Evolutionary conservation across 306 rosid genomes (phyloP).

Genomic region (Macrotyloma uniflorum): DNA sequence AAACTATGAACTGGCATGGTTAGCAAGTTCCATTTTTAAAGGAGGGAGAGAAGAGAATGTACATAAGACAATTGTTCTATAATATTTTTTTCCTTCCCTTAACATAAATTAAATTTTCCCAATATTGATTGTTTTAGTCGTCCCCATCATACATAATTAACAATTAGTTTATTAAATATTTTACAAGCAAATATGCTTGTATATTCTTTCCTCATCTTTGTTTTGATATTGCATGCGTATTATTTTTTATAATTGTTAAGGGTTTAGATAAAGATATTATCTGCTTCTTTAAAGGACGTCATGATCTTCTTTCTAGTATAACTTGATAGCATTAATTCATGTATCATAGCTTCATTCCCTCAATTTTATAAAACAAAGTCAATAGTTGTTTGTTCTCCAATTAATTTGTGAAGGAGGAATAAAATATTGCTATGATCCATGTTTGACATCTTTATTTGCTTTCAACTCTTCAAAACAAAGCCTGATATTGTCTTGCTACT

Average conservation of each 20-base stretch:
- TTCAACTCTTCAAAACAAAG: conserved; percentile 9
- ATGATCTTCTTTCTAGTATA: no score
- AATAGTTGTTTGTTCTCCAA: neutral
- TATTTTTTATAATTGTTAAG: neutral
- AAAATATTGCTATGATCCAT: neutral
- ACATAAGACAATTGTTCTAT: neutral
- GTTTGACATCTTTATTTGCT: conserved; percentile 6
- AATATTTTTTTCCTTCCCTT: neutral
- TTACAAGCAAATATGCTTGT: neutral
- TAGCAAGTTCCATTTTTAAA: neutral
- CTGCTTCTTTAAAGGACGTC: neutral
- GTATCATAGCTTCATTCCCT: neutral
- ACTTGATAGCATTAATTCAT: neutral
- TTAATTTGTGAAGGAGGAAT: neutral
- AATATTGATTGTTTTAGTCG: conserved; percentile 3
- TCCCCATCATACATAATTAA: conserved; percentile 18
- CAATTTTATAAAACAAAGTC: conserved; percentile 24
- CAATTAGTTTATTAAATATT: conserved; percentile 14
- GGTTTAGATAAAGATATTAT: neutral
- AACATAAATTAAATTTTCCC: neutral
- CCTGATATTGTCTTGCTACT: neutral
- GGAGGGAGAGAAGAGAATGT: conserved; percentile 4
- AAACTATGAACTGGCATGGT: conserved; percentile 37
- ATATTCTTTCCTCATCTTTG: conserved; percentile 1
- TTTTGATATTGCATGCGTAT: neutral